A percentile compares a stretch with the other conserved stretches of the same genome.
These are phyloP conservation scores for Heliamphora exappendiculata DNA, from an alignment of 148 eudicot species.

Conservation along the genomic window DNA sequence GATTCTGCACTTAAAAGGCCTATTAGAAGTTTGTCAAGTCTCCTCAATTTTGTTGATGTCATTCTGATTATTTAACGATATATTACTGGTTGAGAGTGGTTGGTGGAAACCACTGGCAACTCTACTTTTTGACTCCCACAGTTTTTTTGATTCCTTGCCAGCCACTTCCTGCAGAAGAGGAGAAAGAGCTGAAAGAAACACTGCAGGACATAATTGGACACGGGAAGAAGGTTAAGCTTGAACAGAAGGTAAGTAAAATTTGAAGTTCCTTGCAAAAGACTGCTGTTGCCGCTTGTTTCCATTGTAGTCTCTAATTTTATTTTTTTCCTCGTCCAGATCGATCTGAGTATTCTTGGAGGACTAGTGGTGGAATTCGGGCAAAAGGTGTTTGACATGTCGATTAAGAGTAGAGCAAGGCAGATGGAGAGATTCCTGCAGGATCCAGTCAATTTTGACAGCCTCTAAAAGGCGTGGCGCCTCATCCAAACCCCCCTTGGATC, in stretches of 20 bases:
- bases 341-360: constrained; percentile 81
- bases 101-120: neutral
- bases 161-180: constrained; percentile 79
- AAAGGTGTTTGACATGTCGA: constrained; percentile 84
- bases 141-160: constrained; percentile 17
- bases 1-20: neutral
- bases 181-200: constrained; percentile 87
- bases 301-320: neutral
- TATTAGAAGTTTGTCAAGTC: neutral
- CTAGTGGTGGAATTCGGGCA: constrained; percentile 68
- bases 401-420: constrained; percentile 79
- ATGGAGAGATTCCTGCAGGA: constrained; percentile 88
- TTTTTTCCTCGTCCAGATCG: constrained; percentile 39
- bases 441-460: constrained; percentile 33
- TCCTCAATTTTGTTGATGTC: neutral
- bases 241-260: constrained; percentile 57
- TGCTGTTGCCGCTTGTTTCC: too few species aligned
- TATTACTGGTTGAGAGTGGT: neutral
- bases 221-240: constrained; percentile 64
- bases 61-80: neutral
- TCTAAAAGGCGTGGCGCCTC: constrained; percentile 9
- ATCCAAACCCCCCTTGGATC: neutral
- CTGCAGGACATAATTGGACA: constrained; percentile 75
- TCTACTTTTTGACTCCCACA: neutral
- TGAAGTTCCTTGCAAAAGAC: neutral